Conservation (phyloP, 1,284 basidiomycete species). For the Lignosus rhinocerotis region DNA sequence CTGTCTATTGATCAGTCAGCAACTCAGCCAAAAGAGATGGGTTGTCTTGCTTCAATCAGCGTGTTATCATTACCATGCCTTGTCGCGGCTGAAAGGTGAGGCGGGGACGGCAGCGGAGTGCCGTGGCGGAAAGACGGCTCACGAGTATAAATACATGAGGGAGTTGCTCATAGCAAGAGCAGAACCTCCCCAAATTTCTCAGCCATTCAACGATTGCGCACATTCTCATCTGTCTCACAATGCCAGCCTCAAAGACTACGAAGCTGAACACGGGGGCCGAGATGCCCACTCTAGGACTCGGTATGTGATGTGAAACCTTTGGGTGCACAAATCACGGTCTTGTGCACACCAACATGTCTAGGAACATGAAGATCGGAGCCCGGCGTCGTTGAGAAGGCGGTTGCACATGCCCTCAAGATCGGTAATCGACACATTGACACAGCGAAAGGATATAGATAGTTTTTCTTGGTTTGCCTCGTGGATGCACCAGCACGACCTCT, state of each 20-base stretch:
- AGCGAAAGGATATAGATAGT: conserved; percentile 43
- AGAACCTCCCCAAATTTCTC: no score
- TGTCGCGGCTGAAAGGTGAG: no score
- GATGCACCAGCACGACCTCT: neutral
- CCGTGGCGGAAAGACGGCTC: no score
- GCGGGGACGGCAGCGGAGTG: no score
- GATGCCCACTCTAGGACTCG: conserved; percentile 79
- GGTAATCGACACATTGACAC: conserved; percentile 82
- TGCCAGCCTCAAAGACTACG: conserved; percentile 38
- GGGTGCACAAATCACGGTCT: neutral
- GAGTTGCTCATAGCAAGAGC: no score
- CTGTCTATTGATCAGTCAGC: no score
- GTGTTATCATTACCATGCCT: no score
- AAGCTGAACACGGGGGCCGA: conserved; percentile 73
- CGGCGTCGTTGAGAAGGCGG: conserved; percentile 63
- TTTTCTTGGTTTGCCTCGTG: neutral
- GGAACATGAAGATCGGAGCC: conserved; percentile 82
- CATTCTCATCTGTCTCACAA: conserved; percentile 1
- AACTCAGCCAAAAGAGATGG: no score
- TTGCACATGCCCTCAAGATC: conserved; percentile 68
- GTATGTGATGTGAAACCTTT: conserved; percentile 35
- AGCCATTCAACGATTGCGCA: no score
- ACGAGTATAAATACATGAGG: no score
- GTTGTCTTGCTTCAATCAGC: no score
- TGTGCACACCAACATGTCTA: conserved; percentile 25